Base-by-base conservation (phyloP, 2,329 filamentous ascomycete genomes). In the Trichophaea hybrida region DNA sequence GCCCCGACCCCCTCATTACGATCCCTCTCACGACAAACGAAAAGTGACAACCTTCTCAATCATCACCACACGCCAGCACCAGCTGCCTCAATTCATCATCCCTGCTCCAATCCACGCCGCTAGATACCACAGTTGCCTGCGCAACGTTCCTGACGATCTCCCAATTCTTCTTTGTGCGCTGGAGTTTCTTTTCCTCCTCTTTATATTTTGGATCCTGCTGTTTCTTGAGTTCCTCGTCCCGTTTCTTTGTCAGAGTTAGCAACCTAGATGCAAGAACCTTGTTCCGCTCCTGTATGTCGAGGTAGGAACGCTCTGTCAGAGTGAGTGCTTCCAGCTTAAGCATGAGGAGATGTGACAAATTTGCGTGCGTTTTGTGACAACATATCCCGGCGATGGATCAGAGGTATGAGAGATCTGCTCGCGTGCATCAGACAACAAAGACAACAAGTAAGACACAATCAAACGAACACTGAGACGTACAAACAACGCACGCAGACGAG, bases 51-150 rank as follows among this genome's bases (percentile, higher is more conserved):
- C 48, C 6, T 31, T 51, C 4, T 44, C 35, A 46, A 15, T 68
- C 67, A 10, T 68, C 67, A 31, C 66, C 67, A 57, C 66, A 68
- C 15, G 64, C 88, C 62, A 94, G 75, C 32, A 94, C 87, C 62
- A 91, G 76, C 55, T 81, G 79, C 60, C 80, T 76, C 62, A 94
- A 73, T 61, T 75, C 76, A 55, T 82, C 77, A 71, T 94, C 82
- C 44, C 78, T 75, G 10, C 81, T 82, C 88, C 88, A 94, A 69
- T 94, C 83, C 57, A 93, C 76, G 51, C 88, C 88, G 71, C 88
- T 94, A 2, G 86, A 87, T 4, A 82, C 86, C 51, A 94, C 79
- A 58, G 89, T 78, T 15, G 85, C 87, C 68, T 85, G 86, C n/a
- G 85, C 78, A 46, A 88, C 80, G 31, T 81, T 85, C 68, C 79